These are phyloP conservation scores for Pythium coloratum DNA, from an alignment of 352 stramenopile genomes.

Conservation along the genomic window DNA sequence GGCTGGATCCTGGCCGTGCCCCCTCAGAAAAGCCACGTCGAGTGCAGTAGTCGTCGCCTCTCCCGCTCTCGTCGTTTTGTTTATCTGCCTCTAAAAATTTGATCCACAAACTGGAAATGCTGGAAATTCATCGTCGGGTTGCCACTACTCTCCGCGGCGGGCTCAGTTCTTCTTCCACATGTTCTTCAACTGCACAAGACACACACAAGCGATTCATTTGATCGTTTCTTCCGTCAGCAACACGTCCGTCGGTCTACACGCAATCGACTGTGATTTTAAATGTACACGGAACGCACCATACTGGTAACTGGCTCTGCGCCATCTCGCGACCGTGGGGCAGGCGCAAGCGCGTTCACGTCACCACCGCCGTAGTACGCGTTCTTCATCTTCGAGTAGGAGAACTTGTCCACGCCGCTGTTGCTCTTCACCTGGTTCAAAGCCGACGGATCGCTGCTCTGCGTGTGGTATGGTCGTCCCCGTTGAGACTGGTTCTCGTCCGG, in stretches of 20 bases:
- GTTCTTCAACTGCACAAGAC: slow-evolving; percentile 59
- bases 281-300: slow-evolving; percentile 30
- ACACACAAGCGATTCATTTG: slow-evolving; percentile 3
- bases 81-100: slow-evolving; percentile 29
- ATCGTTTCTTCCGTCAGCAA: background rate
- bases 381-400: slow-evolving; percentile 33
- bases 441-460: slow-evolving; percentile 15
- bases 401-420: slow-evolving; percentile 30
- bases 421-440: slow-evolving; percentile 23
- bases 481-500: slow-evolving; percentile 16
- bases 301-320: slow-evolving; percentile 27
- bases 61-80: slow-evolving; percentile 12
- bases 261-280: slow-evolving; percentile 10
- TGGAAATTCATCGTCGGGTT: background rate
- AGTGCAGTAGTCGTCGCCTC: background rate
- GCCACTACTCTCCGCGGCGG: background rate
- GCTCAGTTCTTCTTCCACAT: slow-evolving; percentile 85
- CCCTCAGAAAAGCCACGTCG: slow-evolving; percentile 3
- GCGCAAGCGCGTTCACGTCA: slow-evolving; percentile 23
- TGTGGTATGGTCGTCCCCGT: slow-evolving; percentile 15
- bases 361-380: slow-evolving; percentile 30
- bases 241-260: background rate
- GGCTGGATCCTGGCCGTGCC: background rate
- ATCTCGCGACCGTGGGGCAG: slow-evolving; percentile 21
- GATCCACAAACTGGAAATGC: slow-evolving; percentile 7